These are phyloP conservation scores for Serendipita indica DNA, from an alignment of 768 basidiomycete genomes.

Conservation along the genomic window DNA sequence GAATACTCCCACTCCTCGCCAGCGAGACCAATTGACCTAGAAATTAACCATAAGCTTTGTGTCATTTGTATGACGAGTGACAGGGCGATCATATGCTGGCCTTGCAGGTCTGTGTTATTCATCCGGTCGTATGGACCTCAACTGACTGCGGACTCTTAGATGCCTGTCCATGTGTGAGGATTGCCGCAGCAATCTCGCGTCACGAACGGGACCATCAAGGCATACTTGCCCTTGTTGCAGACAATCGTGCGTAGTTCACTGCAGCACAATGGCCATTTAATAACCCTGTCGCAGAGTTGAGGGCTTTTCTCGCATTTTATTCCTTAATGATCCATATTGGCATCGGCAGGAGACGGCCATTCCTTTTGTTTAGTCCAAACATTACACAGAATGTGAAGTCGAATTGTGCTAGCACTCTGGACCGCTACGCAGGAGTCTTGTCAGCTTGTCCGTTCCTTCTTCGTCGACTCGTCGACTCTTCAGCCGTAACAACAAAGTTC, in stretches of 20 bases:
- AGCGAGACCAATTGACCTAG: not conserved
- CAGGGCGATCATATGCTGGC: constrained; percentile 68
- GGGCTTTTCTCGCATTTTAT: constrained; percentile 48
- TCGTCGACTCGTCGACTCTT: not conserved
- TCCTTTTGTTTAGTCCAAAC: no score
- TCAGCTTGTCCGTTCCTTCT: no score
- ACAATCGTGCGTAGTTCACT: constrained; percentile 23
- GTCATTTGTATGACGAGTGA: constrained; percentile 58
- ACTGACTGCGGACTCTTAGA: constrained; percentile 11
- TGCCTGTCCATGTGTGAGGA: constrained; percentile 50
- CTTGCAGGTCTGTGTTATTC: constrained; percentile 44
- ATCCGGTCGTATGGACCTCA: not conserved
- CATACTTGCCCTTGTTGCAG: constrained; percentile 58
- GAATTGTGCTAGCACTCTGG: no score
- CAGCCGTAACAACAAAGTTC: not conserved
- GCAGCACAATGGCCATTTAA: not conserved
- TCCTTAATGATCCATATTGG: constrained; percentile 30
- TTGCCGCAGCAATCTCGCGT: constrained; percentile 46
- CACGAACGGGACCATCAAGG: constrained; percentile 38
- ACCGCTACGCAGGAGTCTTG: no score
- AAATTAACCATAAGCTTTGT: constrained; percentile 26
- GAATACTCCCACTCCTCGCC: constrained; percentile 12
- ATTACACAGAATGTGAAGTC: no score
- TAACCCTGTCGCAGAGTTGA: constrained; percentile 25
- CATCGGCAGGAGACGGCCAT: no score